A percentile compares a stretch with the other conserved stretches of the same genome.
Conservation (phyloP, 768 basidiomycete genomes). For the Kwoniella heveanensis region DNA sequence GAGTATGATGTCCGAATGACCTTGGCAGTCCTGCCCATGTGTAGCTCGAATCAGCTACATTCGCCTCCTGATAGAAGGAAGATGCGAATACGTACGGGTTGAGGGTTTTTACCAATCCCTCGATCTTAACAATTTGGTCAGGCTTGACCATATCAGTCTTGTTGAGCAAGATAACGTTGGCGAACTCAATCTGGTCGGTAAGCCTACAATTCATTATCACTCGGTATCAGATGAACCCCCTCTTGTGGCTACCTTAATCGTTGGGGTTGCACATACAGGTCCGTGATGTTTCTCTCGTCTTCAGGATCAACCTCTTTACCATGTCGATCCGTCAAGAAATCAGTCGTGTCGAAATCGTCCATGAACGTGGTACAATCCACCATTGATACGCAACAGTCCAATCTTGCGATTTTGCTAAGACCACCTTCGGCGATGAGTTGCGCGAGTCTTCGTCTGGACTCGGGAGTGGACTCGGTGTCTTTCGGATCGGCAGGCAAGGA, state of each 20-base stretch:
- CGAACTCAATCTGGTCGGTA: conserved; percentile 56
- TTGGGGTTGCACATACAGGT: conserved; percentile 25
- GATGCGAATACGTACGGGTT: conserved; percentile 47
- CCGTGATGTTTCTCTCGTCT: conserved; percentile 55
- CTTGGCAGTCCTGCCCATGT: conserved; percentile 31
- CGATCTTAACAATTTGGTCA: conserved; percentile 34
- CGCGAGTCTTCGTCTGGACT: conserved; percentile 39
- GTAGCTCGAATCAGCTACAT: too few relatives aligned
- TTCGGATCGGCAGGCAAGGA: conserved; percentile 22
- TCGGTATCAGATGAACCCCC: neutral
- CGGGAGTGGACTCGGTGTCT: conserved; percentile 16
- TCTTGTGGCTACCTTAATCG: neutral
- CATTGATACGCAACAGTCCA: conserved; percentile 53
- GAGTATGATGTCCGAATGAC: conserved; percentile 35
- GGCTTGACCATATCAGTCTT: conserved; percentile 48
- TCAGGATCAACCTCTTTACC: conserved; percentile 48
- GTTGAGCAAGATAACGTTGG: conserved; percentile 54
- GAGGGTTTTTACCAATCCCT: conserved; percentile 42
- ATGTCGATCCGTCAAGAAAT: conserved; percentile 54
- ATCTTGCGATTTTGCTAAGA: conserved; percentile 44
- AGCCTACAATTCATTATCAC: conserved; percentile 19
- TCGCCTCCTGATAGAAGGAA: neutral
- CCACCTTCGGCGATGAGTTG: conserved; percentile 51
- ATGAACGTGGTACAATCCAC: conserved; percentile 52
- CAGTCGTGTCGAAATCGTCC: conserved; percentile 50